Conservation (phyloP, 2,329 filamentous ascomycete genomes). For the Calonectria ilicicola region DNA sequence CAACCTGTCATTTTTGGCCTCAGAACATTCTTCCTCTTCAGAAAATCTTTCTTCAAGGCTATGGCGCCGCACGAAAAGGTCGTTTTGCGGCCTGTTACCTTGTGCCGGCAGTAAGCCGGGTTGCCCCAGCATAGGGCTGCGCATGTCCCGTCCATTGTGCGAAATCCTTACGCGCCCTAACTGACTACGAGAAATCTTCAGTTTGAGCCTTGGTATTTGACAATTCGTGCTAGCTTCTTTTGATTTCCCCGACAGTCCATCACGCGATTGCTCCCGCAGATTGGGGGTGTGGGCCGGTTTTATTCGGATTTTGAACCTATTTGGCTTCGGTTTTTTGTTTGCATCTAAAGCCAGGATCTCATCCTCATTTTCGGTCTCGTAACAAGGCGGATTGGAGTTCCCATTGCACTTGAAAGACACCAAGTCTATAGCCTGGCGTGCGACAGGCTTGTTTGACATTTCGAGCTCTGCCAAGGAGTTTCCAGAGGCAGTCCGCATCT, state of each 20-base stretch:
- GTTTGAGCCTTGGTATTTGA: slow-evolving; percentile 46
- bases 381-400: not conserved
- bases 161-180: slow-evolving; percentile 33
- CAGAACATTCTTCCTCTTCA: slow-evolving; percentile 17
- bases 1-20: slow-evolving; percentile 8
- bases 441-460: slow-evolving; percentile 21
- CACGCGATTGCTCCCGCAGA: slow-evolving; percentile 15
- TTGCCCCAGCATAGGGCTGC: slow-evolving; percentile 45
- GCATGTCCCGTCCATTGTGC: slow-evolving; percentile 29
- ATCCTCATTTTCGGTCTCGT: not conserved
- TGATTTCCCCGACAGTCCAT: not conserved
- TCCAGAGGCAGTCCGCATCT: slow-evolving; percentile 20
- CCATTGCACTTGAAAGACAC: slow-evolving; percentile 5
- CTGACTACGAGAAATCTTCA: slow-evolving; percentile 48
- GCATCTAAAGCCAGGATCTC: not conserved
- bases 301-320: slow-evolving; percentile 46
- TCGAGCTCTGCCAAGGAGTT: slow-evolving; percentile 14
- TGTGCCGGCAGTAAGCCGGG: slow-evolving; percentile 49
- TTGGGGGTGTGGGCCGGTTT: slow-evolving; percentile 34
- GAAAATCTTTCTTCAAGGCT: slow-evolving; percentile 28
- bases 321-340: slow-evolving; percentile 20
- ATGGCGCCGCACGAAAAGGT: slow-evolving; percentile 17
- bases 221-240: slow-evolving; percentile 23
- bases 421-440: slow-evolving; percentile 25
- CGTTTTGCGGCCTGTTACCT: slow-evolving; percentile 31